phyloP scores from a whole-genome alignment of 2,329 filamentous ascomycete genomes.

The Beauveria pseudobassiana region DNA sequence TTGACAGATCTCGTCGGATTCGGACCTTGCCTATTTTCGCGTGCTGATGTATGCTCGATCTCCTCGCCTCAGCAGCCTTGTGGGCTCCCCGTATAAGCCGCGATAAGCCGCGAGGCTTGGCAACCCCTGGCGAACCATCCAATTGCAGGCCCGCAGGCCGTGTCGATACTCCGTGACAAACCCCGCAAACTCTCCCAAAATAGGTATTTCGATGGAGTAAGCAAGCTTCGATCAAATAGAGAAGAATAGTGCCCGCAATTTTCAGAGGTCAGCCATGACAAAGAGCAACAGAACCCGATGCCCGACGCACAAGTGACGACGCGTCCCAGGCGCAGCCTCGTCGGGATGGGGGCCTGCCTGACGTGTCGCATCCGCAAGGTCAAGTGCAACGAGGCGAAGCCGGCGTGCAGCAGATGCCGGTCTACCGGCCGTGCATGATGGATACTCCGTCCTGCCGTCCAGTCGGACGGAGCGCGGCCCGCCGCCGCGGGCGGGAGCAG shows the following conservation, averaged over 20 bases:
- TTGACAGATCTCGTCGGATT: not conserved
- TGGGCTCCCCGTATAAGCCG: not conserved
- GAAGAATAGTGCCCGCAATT: not conserved
- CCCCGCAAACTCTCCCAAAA: not conserved
- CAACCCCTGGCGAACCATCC: not conserved
- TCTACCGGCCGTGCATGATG: conserved; percentile 2
- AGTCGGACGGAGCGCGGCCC: not conserved
- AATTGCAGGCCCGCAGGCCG: not conserved
- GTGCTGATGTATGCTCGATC: not conserved
- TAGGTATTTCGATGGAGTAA: not conserved
- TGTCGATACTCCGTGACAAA: not conserved
- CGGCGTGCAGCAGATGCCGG: not conserved
- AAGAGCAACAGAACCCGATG: not conserved
- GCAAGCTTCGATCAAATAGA: not conserved
- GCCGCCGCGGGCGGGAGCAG: not conserved
- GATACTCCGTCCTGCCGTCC: not conserved
- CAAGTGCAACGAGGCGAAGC: conserved; percentile 5
- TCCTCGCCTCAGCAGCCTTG: not conserved
- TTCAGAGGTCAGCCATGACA: not conserved
- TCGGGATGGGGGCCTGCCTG: not conserved
- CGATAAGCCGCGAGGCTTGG: not conserved
- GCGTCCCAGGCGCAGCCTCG: not conserved
- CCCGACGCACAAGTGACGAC: not conserved
- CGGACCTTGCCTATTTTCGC: not conserved
- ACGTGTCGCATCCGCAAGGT: conserved; percentile 8